These are phyloP conservation scores for Marsdenia floribunda DNA, from an alignment of 257 asterid genomes.

Conservation along the genomic window DNA sequence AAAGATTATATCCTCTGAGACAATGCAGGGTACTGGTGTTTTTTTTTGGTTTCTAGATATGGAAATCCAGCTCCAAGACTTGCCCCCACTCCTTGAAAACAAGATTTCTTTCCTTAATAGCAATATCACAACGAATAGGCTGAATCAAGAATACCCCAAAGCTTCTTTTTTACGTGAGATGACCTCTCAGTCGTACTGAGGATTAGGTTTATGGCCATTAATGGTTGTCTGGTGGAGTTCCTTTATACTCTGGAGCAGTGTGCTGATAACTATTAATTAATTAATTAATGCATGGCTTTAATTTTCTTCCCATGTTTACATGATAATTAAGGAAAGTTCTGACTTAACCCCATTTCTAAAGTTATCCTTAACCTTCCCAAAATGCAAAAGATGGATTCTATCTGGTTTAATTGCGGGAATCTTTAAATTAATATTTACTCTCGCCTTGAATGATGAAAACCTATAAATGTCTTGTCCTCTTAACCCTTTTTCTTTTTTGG, in stretches of 20 bases:
- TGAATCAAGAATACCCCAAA: conserved; percentile 13
- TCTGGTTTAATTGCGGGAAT: neutral
- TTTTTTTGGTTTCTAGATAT: conserved; percentile 13
- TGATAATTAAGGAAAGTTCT: conserved; percentile 15
- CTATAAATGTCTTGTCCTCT: conserved; percentile 17
- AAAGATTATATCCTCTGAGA: neutral
- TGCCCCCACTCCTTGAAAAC: no score
- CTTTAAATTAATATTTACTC: no score
- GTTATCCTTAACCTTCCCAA: conserved; percentile 15
- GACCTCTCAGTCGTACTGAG: conserved; percentile 13
- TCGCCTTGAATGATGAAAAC: conserved; percentile 8
- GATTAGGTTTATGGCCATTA: neutral
- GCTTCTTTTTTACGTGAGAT: conserved; percentile 13
- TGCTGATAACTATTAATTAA: conserved; percentile 4
- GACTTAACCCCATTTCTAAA: conserved; percentile 6
- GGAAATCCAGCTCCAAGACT: conserved; percentile 15
- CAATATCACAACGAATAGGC: no score
- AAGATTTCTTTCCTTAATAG: no score
- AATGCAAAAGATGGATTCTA: conserved; percentile 31
- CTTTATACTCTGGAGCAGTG: conserved; percentile 37
- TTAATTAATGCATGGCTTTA: conserved; percentile 4
- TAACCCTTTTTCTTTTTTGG: neutral
- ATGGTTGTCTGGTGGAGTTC: conserved; percentile 41
- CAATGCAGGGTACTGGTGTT: neutral
- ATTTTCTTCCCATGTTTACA: neutral